Evolutionary conservation across 1,284 basidiomycete genomes (phyloP).

Genomic region (Inonotus hispidus): DNA sequence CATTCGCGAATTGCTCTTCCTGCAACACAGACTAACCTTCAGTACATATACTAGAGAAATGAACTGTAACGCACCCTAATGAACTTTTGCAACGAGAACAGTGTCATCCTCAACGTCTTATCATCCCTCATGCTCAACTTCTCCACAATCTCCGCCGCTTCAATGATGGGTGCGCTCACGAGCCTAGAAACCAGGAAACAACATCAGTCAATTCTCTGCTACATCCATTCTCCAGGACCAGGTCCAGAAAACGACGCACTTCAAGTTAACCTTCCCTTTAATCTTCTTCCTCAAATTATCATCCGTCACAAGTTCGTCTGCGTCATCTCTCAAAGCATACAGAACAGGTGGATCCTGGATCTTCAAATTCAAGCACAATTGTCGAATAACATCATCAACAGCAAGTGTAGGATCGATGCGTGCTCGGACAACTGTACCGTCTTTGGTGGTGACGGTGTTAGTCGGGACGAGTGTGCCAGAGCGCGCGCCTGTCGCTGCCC

Average conservation of each 20-base stretch:
- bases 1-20: conserved; percentile 85
- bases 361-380: conserved; percentile 75
- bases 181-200: conserved; percentile 42
- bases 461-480: conserved; percentile 59
- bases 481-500: conserved; percentile 29
- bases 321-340: conserved; percentile 84
- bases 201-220: not conserved
- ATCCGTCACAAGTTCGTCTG: conserved; percentile 87
- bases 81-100: conserved; percentile 81
- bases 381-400: conserved; percentile 74
- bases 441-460: conserved; percentile 71
- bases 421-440: conserved; percentile 67
- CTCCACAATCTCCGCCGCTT: conserved; percentile 75
- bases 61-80: conserved; percentile 52
- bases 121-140: conserved; percentile 65
- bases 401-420: conserved; percentile 76
- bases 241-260: conserved; percentile 50
- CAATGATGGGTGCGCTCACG: conserved; percentile 75
- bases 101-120: conserved; percentile 56
- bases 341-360: conserved; percentile 78
- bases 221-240: not conserved
- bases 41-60: not conserved
- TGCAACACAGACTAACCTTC: conserved; percentile 28
- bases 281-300: conserved; percentile 83
- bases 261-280: conserved; percentile 70